A percentile compares a stretch with the other conserved stretches of the same genome.
phyloP scores from a whole-genome alignment of 164 flowering plant genomes.

The Euptelea pleiosperma region DNA sequence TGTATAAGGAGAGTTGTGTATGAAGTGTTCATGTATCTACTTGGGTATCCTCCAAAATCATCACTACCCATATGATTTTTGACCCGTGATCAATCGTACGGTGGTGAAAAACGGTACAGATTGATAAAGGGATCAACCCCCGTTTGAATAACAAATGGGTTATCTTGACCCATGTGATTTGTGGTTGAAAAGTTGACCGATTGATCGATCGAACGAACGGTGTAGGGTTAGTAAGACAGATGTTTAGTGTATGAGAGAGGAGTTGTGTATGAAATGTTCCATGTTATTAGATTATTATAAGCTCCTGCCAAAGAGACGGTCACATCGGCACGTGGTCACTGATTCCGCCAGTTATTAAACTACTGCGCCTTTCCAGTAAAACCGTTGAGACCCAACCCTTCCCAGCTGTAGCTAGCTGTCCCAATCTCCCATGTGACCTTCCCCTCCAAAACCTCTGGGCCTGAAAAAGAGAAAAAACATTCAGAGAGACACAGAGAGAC shows the following conservation, averaged over 20 bases:
- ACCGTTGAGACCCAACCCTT: conserved; percentile 34
- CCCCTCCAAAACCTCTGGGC: conserved; percentile 20
- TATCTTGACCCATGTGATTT: too few relatives aligned
- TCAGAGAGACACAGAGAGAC: too few relatives aligned
- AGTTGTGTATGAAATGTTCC: neutral
- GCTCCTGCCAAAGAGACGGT: conserved; percentile 8
- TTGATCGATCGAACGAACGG: too few relatives aligned
- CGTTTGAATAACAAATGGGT: too few relatives aligned
- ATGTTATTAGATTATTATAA: neutral
- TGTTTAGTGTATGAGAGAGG: neutral
- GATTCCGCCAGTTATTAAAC: conserved; percentile 51
- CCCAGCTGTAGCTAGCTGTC: conserved; percentile 77
- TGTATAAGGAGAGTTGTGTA: neutral
- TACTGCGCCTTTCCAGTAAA: conserved; percentile 31
- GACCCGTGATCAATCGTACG: neutral
- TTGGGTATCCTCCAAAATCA: too few relatives aligned
- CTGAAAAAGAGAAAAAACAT: conserved; percentile 2
- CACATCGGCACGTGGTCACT: conserved; percentile 62
- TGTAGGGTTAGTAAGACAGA: neutral
- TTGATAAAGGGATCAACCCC: too few relatives aligned
- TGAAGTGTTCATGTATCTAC: too few relatives aligned
- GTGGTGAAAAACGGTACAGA: too few relatives aligned
- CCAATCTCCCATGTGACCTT: conserved; percentile 53
- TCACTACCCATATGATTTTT: neutral
- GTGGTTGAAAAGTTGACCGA: too few relatives aligned